Evolutionary conservation across 768 basidiomycete genomes (phyloP).

Genomic region (Auricularia cornea): DNA sequence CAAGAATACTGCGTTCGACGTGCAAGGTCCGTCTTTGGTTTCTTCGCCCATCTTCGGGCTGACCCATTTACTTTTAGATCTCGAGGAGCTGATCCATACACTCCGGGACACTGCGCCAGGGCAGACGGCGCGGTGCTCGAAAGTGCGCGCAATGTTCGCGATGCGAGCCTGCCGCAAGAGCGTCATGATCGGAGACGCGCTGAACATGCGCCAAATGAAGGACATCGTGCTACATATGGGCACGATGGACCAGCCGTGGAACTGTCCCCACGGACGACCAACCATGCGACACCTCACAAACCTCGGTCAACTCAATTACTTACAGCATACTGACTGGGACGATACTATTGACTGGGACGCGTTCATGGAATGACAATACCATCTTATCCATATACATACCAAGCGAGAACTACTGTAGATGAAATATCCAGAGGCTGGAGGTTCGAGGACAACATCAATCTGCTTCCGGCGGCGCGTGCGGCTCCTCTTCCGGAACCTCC

Average conservation of each 20-base stretch:
- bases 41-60: background rate
- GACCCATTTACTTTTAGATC: slow-evolving; percentile 42
- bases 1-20: slow-evolving; percentile 83
- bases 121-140: slow-evolving; percentile 85
- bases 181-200: slow-evolving; percentile 87
- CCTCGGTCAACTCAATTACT: background rate
- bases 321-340: background rate
- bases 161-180: slow-evolving; percentile 93
- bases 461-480: too few species aligned
- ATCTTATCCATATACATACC: too few species aligned
- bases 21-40: slow-evolving; percentile 51
- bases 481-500: too few species aligned
- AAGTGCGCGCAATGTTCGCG: slow-evolving; percentile 93
- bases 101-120: slow-evolving; percentile 70
- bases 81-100: slow-evolving; percentile 86
- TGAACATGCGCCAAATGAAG: slow-evolving; percentile 71
- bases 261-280: slow-evolving; percentile 79
- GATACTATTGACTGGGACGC: background rate
- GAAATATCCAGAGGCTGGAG: too few species aligned
- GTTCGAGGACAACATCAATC: too few species aligned
- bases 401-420: too few species aligned
- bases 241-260: slow-evolving; percentile 79
- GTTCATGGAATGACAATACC: background rate
- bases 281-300: slow-evolving; percentile 29
- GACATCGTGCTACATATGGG: slow-evolving; percentile 74